Percentiles rank a stretch among this genome's conserved stretches.
Evolutionary conservation across 257 asterid genomes (phyloP).

Genomic region (Cordia subcordata): DNA sequence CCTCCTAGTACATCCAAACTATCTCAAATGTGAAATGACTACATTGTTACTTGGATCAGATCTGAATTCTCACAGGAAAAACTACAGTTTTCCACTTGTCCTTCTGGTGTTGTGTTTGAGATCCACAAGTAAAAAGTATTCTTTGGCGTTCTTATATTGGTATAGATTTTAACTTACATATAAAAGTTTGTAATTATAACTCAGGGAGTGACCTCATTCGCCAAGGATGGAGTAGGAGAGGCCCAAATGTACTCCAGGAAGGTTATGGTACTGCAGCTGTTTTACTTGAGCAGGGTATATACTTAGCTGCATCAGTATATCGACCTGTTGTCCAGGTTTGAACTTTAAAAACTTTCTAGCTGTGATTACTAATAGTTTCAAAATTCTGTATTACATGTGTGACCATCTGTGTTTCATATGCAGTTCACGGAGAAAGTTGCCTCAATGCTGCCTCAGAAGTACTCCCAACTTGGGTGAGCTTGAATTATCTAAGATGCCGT

Average conservation of each 20-base stretch:
- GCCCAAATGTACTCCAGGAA: conserved; percentile 83
- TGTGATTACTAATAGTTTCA: background rate
- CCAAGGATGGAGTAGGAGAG: conserved; percentile 89
- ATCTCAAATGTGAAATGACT: too few relatives aligned
- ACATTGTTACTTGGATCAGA: too few relatives aligned
- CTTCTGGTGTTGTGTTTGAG: too few relatives aligned
- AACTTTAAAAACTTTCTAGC: conserved; percentile 3
- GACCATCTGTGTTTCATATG: conserved; percentile 27
- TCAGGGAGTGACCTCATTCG: conserved; percentile 70
- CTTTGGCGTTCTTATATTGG: too few relatives aligned
- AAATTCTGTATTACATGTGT: background rate
- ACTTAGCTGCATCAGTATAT: conserved; percentile 91
- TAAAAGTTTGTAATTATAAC: background rate
- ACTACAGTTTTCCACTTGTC: too few relatives aligned
- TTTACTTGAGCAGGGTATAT: conserved; percentile 96
- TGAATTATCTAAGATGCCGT: conserved; percentile 2
- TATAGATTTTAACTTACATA: too few relatives aligned
- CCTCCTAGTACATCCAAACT: too few relatives aligned
- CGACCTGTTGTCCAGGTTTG: conserved; percentile 96
- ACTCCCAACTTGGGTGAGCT: conserved; percentile 88
- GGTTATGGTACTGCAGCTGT: conserved; percentile 95
- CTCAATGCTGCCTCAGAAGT: conserved; percentile 92
- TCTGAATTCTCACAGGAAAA: too few relatives aligned
- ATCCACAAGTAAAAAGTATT: too few relatives aligned
- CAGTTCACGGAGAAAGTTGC: conserved; percentile 95